Conservation (phyloP, 768 basidiomycete species). For the Macrolepiota fuliginosa region DNA sequence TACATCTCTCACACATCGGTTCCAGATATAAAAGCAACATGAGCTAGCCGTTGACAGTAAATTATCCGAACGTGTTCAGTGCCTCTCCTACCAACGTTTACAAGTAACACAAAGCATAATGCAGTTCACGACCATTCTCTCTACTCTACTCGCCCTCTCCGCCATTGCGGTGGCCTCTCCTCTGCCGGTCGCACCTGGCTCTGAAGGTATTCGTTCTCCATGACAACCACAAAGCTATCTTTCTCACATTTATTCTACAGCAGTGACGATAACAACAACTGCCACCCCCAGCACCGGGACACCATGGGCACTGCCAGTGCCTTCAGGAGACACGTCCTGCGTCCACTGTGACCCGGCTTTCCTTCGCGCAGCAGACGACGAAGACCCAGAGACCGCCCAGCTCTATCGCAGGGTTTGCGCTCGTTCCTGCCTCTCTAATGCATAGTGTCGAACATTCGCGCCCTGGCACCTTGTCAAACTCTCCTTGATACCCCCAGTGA, state of each 20-base stretch:
- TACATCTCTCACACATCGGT: not conserved
- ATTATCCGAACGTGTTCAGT: not conserved
- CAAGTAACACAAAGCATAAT: not conserved
- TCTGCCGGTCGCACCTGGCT: not conserved
- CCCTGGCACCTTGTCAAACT: not conserved
- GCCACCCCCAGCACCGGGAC: not conserved
- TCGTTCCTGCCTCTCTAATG: not conserved
- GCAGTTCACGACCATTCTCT: not conserved
- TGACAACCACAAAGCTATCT: not conserved
- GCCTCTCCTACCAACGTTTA: not conserved
- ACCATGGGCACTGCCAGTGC: not conserved
- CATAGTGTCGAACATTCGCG: not conserved
- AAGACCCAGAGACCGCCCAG: not conserved
- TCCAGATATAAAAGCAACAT: not conserved
- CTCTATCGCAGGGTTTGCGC: slow-evolving; percentile 2
- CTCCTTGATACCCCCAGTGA: not conserved
- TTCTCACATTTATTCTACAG: not conserved
- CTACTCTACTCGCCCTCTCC: not conserved
- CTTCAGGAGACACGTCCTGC: not conserved
- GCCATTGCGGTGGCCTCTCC: not conserved
- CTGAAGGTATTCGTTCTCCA: not conserved
- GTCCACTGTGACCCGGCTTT: slow-evolving; percentile 3
- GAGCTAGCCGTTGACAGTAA: too few relatives aligned
- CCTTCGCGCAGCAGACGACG: slow-evolving; percentile 1
- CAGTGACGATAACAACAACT: not conserved